Base-by-base conservation (phyloP, 805 yeast genomes). In the Candida tibetensis region DNA sequence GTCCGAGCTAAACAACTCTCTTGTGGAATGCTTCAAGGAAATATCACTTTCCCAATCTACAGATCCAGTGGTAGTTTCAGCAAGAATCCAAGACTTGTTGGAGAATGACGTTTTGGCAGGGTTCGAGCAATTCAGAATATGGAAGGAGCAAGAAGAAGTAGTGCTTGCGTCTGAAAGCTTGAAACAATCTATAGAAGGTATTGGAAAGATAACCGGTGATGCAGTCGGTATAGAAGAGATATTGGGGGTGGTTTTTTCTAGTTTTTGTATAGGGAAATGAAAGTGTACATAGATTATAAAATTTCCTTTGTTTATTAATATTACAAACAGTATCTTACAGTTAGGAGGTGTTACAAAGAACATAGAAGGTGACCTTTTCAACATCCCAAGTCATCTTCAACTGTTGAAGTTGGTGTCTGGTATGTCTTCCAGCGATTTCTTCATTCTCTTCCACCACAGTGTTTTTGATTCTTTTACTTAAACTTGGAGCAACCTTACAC, bases 261-360 rank as follows among this genome's bases (percentile, higher is more conserved):
- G 80, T 44, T 93, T 93, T 57, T 93, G 99, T 60, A 88, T 93
- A 16, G 99, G 99, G 0, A 91, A 91, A 59, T 91, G 64, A 47
- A 25, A 28, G n/a, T 8, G 21, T 17, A 17, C 13, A 13, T 17
- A 21, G 12, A 16, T 23, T 25, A 15, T 6, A 15, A 12, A 12
- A 13, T 16, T 19, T 32, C 17, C 7, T 17, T 14, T 27, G 25
- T 21, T 21, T 21, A 21, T 21, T 21, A 21, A 22, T 35, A 17
- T 32, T 25, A 23, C 32, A 29, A 15, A 14, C 21, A 7, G 8
- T 12, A 13, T 10, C 18, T 4, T 23, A 14, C 21, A 22, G 18
- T 34, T 16, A 58, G 23, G 47, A 40, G 42, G 51, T 46, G 37
- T 53, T 60, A 35, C 60, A 62, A 13, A 63, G 54, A 36, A 69